These are phyloP conservation scores for Cryphonectria japonica DNA, from an alignment of 2,329 filamentous ascomycete genomes.

Conservation along the genomic window DNA sequence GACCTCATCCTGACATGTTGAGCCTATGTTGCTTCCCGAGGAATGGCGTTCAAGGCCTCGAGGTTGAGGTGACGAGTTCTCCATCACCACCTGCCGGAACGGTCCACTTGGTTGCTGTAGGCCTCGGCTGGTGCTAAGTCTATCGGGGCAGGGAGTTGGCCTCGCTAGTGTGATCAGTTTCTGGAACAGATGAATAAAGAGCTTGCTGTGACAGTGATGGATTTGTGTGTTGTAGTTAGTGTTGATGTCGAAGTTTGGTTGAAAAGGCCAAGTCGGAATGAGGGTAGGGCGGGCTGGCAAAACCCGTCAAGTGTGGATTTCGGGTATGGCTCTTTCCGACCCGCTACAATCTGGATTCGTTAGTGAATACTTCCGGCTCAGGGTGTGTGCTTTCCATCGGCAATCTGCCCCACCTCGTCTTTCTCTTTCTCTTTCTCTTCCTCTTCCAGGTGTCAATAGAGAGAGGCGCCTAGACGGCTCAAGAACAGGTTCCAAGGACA, in stretches of 20 bases:
- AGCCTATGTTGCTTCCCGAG: background rate
- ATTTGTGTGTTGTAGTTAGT: no score
- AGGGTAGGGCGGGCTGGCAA: no score
- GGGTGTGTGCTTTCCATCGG: background rate
- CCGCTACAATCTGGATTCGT: background rate
- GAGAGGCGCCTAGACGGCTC: background rate
- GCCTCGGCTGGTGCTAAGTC: no score
- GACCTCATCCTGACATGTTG: background rate
- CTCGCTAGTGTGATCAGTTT: no score
- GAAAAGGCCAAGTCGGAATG: no score
- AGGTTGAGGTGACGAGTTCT: background rate
- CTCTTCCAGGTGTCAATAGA: background rate
- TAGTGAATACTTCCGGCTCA: background rate
- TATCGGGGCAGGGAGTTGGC: no score
- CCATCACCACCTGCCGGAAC: background rate
- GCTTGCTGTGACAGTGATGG: no score
- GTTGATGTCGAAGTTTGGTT: no score
- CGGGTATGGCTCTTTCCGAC: background rate
- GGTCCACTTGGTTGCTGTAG: background rate
- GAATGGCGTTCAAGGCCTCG: background rate
- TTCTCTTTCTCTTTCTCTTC: background rate
- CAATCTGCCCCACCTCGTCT: background rate
- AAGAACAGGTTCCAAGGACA: background rate
- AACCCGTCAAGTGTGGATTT: background rate
- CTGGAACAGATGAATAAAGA: no score